Evolutionary conservation across 805 yeast genomes (phyloP).

Genomic region (Candida palmyrensis): DNA sequence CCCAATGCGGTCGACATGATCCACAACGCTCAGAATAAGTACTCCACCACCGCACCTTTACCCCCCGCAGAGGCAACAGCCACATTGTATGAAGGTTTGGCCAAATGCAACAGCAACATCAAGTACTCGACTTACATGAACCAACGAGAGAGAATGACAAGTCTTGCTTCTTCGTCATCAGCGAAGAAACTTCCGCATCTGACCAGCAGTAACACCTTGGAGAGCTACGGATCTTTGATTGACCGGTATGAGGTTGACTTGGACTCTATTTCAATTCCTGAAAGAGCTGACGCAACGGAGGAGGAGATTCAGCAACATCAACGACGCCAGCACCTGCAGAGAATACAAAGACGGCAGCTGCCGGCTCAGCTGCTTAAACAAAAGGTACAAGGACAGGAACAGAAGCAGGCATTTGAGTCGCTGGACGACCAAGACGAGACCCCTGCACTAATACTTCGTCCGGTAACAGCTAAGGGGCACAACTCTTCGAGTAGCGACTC

Average conservation of each 20-base stretch:
- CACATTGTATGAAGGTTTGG: conserved; percentile 2
- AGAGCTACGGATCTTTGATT: conserved; percentile 23
- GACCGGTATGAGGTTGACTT: conserved; percentile 23
- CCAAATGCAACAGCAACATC: conserved; percentile 12
- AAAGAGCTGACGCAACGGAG: too few species aligned
- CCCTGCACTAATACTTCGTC: conserved; percentile 3
- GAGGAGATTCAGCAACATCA: neutral
- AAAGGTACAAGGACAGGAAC: conserved; percentile 2
- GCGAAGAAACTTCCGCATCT: conserved; percentile 1
- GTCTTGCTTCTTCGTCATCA: neutral
- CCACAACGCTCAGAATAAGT: conserved; percentile 6
- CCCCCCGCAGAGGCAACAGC: conserved; percentile 9
- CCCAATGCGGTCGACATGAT: conserved; percentile 16
- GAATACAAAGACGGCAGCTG: too few species aligned
- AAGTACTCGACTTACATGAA: conserved; percentile 13
- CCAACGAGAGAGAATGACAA: conserved; percentile 3
- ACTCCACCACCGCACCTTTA: conserved; percentile 20
- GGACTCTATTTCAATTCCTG: conserved; percentile 3
- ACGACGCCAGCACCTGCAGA: too few species aligned
- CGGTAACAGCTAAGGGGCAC: conserved; percentile 12
- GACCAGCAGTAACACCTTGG: conserved; percentile 17
- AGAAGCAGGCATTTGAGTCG: conserved; percentile 1
- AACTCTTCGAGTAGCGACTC: conserved; percentile 1
- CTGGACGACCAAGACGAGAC: conserved; percentile 7
- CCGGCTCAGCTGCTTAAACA: too few species aligned